These are phyloP conservation scores for Wickerhamiella lipophila DNA, from an alignment of 805 yeast genomes.

Conservation along the genomic window DNA sequence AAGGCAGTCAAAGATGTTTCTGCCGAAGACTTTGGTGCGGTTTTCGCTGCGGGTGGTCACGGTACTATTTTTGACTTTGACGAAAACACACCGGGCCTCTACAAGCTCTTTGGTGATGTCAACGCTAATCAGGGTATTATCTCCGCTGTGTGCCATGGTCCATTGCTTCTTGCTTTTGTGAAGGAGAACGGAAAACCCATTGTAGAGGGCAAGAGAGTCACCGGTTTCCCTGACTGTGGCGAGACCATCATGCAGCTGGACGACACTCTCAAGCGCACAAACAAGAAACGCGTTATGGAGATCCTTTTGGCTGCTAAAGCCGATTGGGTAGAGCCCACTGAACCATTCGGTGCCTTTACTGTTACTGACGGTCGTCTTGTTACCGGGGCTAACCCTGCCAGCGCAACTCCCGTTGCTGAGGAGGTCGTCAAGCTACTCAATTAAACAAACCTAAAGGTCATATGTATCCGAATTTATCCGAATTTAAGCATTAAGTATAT, in stretches of 20 bases:
- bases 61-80: slow-evolving; percentile 50
- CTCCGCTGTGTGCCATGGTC: slow-evolving; percentile 59
- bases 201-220: slow-evolving; percentile 40
- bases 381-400: slow-evolving; percentile 56
- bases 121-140: slow-evolving; percentile 43
- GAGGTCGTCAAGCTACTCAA: slow-evolving; percentile 27
- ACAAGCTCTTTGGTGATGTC: slow-evolving; percentile 35
- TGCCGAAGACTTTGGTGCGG: slow-evolving; percentile 38
- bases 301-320: slow-evolving; percentile 33
- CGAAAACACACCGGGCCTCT: slow-evolving; percentile 34
- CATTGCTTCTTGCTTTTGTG: slow-evolving; percentile 42
- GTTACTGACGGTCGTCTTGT: slow-evolving; percentile 46
- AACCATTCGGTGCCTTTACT: slow-evolving; percentile 29
- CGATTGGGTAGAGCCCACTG: slow-evolving; percentile 34
- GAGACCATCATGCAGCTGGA: slow-evolving; percentile 31
- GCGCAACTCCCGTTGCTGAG: slow-evolving; percentile 39
- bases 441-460: too few relatives aligned
- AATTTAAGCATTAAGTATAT: too few relatives aligned
- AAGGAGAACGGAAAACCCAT: slow-evolving; percentile 35
- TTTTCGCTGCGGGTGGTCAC: slow-evolving; percentile 58
- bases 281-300: slow-evolving; percentile 31
- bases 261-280: slow-evolving; percentile 23
- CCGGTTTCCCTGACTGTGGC: slow-evolving; percentile 51
- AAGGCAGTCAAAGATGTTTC: slow-evolving; percentile 40
- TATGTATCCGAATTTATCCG: too few relatives aligned